Evolutionary conservation across 2,329 filamentous ascomycete genomes (phyloP).

Genomic region (Xylariaceae sp.): DNA sequence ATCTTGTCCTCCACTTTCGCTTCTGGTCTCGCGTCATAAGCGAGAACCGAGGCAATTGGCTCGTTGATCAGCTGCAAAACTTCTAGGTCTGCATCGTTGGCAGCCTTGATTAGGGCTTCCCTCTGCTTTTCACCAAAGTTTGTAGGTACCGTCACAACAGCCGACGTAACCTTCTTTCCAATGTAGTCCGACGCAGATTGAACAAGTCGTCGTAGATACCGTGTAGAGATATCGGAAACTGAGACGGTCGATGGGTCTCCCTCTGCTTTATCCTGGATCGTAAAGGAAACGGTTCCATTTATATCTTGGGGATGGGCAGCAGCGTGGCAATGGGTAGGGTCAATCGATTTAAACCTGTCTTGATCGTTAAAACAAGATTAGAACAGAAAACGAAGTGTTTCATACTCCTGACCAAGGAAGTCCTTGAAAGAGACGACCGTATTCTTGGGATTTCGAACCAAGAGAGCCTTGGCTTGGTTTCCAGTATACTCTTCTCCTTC

Average conservation of each 20-base stretch:
- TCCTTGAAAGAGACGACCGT: conserved; percentile 96
- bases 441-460: conserved; percentile 90
- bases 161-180: conserved; percentile 91
- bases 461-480: conserved; percentile 90
- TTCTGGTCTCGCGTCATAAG: conserved; percentile 87
- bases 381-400: conserved; percentile 18
- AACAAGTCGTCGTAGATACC: conserved; percentile 82
- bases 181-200: conserved; percentile 88
- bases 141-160: conserved; percentile 91
- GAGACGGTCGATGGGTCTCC: conserved; percentile 72
- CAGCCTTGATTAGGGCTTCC: conserved; percentile 76
- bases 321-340: conserved; percentile 91
- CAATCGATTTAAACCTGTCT: conserved; percentile 85
- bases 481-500: conserved; percentile 97
- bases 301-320: conserved; percentile 86
- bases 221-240: conserved; percentile 81
- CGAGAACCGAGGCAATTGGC: conserved; percentile 84
- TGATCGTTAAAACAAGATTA: conserved; percentile 12
- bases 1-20: conserved; percentile 81
- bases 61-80: conserved; percentile 92
- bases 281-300: conserved; percentile 77
- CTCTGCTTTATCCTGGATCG: conserved; percentile 75
- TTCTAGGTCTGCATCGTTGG: conserved; percentile 81
- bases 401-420: conserved; percentile 90
- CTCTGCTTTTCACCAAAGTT: conserved; percentile 91